Conservation (phyloP, 2,329 filamentous ascomycete genomes). For the Claviceps spartinae region DNA sequence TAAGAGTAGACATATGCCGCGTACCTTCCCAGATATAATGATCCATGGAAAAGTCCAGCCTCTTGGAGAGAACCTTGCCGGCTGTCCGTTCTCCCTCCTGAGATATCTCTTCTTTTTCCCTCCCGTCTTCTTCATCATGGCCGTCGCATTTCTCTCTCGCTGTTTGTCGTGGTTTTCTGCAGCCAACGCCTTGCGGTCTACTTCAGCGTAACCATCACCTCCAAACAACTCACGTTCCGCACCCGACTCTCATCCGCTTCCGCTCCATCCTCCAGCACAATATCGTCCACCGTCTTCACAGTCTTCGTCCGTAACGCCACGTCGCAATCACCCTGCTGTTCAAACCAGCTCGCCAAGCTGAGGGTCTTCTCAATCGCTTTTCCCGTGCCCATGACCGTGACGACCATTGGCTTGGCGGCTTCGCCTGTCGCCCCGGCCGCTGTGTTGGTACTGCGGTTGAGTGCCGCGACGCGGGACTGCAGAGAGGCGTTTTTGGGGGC, state of each 20-base stretch:
- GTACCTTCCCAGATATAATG: no score
- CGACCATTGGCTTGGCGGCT: constrained; percentile 14
- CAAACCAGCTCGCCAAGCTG: constrained; percentile 50
- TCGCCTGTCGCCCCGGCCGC: constrained; percentile 4
- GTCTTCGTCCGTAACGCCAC: constrained; percentile 50
- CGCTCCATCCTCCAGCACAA: constrained; percentile 31
- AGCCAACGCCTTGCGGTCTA: constrained; percentile 15
- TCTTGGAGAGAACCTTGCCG: no score
- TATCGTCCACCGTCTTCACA: constrained; percentile 53
- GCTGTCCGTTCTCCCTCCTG: no score
- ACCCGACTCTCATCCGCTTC: constrained; percentile 26
- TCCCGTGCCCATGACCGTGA: constrained; percentile 51
- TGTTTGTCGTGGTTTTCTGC: background rate
- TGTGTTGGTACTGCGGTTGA: constrained; percentile 21
- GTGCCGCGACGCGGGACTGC: constrained; percentile 30
- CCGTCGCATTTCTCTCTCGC: background rate
- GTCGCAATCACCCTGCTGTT: constrained; percentile 42
- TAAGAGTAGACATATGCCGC: no score
- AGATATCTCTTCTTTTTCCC: no score
- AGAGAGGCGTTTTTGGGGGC: constrained; percentile 35
- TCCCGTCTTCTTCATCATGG: no score
- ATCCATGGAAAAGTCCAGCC: no score
- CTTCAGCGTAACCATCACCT: constrained; percentile 33
- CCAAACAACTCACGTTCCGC: constrained; percentile 37
- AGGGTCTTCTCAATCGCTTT: constrained; percentile 52